Evolutionary conservation across 116 monocot species (phyloP), one percentile per base, ranked within the genome.

Genomic region (Cymodocea nodosa): DNA sequence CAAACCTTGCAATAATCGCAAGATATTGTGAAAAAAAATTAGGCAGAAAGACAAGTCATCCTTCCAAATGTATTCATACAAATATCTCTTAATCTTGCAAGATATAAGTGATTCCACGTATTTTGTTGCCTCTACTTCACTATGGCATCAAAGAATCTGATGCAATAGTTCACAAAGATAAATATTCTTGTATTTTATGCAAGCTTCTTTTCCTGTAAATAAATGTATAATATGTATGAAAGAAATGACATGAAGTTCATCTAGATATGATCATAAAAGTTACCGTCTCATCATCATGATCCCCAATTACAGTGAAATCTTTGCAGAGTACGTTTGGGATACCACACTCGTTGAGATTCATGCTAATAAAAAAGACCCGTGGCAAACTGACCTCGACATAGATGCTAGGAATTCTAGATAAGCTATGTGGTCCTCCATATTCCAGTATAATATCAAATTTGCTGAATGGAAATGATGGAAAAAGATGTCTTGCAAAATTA

Each of bases 381-480:
- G 80, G 78, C 49, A 76, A 76, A 67, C 15, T 56, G 64, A 62
- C 53, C 59, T 71, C 75, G 2, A 80, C 54, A 58, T 58, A 74
- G 9, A 80, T 57, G 23, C 62, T 64, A 51, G 73, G 78, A 44
- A 92, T 68, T 77, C 23, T 82, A 63, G 92, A 77, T 73, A 79
- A 78, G 75, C 54, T 9, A 62, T 39, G 52, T 66, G 80, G 65
- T 34, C 85, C 92, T 68, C 92, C 92, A 72, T 85, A 92, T 75
- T 92, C 92, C 78, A 92, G 59, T 40, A 92, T 81, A 62, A 75
- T 76, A 68, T 51, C 68, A 74, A 92, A 85, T 59, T 73, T 81
- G 59, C 65, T 59, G 73, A 87, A 85, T 54, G 92, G 92, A 39
- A 92, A 79, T 61, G 80, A 75, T 60, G 74, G 58, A 48, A 70